Base-by-base conservation (phyloP, 2,329 filamentous ascomycete species). In the Phialophora chinensis region DNA sequence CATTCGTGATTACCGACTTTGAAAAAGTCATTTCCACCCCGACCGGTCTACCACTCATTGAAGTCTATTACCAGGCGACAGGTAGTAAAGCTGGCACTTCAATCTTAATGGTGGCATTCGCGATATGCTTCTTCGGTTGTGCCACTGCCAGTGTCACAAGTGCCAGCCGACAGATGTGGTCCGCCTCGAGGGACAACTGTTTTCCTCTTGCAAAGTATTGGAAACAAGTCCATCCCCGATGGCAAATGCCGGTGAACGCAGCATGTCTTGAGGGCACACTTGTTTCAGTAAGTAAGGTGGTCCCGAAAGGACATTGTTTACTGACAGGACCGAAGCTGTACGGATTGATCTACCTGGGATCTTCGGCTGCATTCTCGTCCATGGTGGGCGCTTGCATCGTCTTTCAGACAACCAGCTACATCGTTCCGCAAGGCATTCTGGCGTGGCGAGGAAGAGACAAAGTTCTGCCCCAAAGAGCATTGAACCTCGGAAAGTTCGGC, bases 311-410 rank as follows among this genome's bases (percentile, higher is more conserved):
- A 44, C 14, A 14, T 35, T 82, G 4, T 69, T 77, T 11, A 75
- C 80, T 47, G 80, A 81, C 35, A 74, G 77, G 4, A 75, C 83
- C 4, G 77, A 85, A 74, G 69, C 3, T 76, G 0, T 77, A 77
- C 47, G 79, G 80, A 0, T 74, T 85, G 33, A 84, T 85, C 75
- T 84, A 84, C 71, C 80, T 85, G 61, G 83, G 82, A 33, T 83
- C 82, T 17, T 73, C 75, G 27, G 74, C 77, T 4, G 81, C 80
- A 7, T 75, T 82, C 49, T 76, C 78, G 63, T 79, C 79, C 62
- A 79, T 82, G 52, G 73, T 80, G n/a, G 80, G 80, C 1, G 75
- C 82, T 3, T 77, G 76, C 3, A 77, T 80, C 33, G 77, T 76
- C 5, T 78, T 79, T 4, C 69, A 81, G 12, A 72, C 81, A 31